Conservation (phyloP, 2,329 filamentous ascomycete genomes). For the Mycogone perniciosa region DNA sequence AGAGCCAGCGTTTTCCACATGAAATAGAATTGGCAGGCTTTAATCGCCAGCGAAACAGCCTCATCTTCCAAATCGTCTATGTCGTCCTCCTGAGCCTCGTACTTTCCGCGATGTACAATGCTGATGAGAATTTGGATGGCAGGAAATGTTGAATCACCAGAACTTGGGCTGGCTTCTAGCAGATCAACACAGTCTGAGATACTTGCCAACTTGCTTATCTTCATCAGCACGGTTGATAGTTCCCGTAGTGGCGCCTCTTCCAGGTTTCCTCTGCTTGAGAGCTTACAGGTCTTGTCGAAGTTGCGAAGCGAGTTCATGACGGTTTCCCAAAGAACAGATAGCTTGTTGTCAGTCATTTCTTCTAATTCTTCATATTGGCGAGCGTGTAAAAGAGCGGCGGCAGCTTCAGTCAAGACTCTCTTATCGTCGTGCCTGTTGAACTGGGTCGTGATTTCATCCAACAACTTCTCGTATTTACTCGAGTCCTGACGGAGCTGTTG, state of each 20-base stretch:
- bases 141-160: conserved; percentile 41
- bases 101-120: conserved; percentile 67
- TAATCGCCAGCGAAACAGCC: conserved; percentile 68
- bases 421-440: conserved; percentile 90
- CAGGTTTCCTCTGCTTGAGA: conserved; percentile 66
- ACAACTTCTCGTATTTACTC: conserved; percentile 67
- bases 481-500: conserved; percentile 83
- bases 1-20: conserved; percentile 79
- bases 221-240: conserved; percentile 66
- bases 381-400: conserved; percentile 75
- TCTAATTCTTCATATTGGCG: conserved; percentile 82
- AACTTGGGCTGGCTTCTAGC: conserved; percentile 57
- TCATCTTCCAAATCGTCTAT: conserved; percentile 74
- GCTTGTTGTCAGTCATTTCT: conserved; percentile 74
- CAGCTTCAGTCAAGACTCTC: conserved; percentile 76
- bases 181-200: conserved; percentile 71
- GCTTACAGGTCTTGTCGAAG: conserved; percentile 63
- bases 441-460: conserved; percentile 90
- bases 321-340: conserved; percentile 82
- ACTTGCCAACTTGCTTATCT: conserved; percentile 73
- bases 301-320: conserved; percentile 65
- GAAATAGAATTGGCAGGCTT: conserved; percentile 78
- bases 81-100: conserved; percentile 61
- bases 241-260: conserved; percentile 58
- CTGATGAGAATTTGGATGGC: conserved; percentile 65